phyloP scores from a whole-genome alignment of 257 asterid species.

The Striga asiatica region DNA sequence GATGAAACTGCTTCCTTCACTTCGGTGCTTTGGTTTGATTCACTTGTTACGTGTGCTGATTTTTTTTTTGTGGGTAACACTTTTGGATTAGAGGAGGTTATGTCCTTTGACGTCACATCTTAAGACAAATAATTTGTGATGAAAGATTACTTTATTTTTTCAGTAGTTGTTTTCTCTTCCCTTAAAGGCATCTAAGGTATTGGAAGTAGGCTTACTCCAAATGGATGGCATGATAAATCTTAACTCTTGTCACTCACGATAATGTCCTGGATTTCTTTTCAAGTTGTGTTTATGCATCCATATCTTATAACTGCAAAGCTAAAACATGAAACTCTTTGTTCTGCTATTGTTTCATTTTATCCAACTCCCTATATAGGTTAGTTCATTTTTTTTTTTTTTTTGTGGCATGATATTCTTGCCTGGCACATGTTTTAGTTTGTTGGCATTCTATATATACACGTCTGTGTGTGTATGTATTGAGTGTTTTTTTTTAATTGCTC shows the following conservation, averaged over 20 bases:
- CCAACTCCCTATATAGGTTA: neutral
- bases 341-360: neutral
- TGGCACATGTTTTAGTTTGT: no score
- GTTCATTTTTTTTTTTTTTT: neutral
- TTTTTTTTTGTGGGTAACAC: neutral
- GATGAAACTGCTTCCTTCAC: conserved; percentile 3
- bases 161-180: neutral
- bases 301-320: neutral
- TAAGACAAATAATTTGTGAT: neutral
- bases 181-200: neutral
- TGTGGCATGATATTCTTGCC: no score
- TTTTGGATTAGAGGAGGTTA: neutral
- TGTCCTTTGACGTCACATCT: neutral
- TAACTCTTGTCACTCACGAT: neutral
- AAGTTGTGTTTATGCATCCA: neutral
- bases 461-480: neutral
- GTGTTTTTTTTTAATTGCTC: neutral
- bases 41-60: neutral
- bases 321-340: neutral
- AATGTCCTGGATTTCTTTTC: neutral
- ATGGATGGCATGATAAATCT: neutral
- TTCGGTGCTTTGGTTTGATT: neutral
- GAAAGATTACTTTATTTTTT: neutral
- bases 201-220: neutral
- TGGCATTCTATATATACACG: neutral